phyloP scores from a whole-genome alignment of 129 eudicot species.

The Cynara cardunculus region DNA sequence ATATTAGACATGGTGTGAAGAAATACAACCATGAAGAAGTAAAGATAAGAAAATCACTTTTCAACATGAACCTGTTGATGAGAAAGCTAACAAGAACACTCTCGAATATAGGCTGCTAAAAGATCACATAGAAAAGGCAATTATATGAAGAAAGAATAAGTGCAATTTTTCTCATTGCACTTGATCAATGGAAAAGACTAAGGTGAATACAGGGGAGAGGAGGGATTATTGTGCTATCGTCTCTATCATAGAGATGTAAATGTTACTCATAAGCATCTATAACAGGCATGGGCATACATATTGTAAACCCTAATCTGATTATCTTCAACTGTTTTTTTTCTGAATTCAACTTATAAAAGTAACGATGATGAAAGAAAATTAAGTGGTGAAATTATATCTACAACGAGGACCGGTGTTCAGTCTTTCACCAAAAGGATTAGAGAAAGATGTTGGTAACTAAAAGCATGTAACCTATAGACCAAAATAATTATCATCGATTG shows the following conservation, averaged over 20 bases:
- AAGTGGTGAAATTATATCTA: not conserved
- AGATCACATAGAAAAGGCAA: not conserved
- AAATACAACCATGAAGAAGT: not conserved
- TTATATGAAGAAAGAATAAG: not conserved
- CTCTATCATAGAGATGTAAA: not conserved
- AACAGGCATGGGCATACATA: slow-evolving; percentile 7
- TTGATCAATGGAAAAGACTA: not conserved
- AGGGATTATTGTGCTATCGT: not conserved
- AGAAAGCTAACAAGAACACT: slow-evolving; percentile 1
- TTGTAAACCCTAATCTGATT: not conserved
- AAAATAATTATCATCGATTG: not conserved
- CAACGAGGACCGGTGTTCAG: not conserved
- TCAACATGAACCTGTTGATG: not conserved
- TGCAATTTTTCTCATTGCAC: not conserved
- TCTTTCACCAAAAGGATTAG: slow-evolving; percentile 10
- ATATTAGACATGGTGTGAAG: slow-evolving; percentile 4
- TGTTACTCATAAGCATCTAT: not conserved
- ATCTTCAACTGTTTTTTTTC: not conserved
- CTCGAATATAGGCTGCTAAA: not conserved
- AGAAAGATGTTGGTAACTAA: slow-evolving; percentile 2
- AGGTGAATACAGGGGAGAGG: not conserved
- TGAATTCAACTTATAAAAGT: not conserved
- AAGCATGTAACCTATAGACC: not conserved
- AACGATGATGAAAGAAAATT: slow-evolving; percentile 1
- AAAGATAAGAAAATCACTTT: not conserved